Evolutionary conservation across 129 eudicot species (phyloP).

Genomic region (Artemisia annua): DNA sequence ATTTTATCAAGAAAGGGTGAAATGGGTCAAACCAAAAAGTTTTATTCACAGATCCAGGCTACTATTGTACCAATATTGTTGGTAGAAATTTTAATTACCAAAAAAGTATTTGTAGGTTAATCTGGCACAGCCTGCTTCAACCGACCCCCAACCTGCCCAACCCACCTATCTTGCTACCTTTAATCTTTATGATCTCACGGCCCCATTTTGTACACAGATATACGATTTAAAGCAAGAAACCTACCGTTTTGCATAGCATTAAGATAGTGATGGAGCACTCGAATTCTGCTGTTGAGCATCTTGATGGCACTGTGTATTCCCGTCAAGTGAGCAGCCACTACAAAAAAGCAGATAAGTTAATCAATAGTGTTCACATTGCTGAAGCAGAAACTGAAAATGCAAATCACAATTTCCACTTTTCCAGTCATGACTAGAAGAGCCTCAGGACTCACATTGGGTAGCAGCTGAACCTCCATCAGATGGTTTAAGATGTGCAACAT

Average conservation of each 20-base stretch:
- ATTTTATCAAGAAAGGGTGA: no score
- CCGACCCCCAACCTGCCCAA: no score
- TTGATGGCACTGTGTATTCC: constrained; percentile 98
- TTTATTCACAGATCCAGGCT: no score
- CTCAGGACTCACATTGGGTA: constrained; percentile 67
- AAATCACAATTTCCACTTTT: neutral
- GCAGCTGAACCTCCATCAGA: constrained; percentile 99
- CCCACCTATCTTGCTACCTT: no score
- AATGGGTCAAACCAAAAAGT: no score
- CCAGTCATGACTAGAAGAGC: neutral
- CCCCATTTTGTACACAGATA: neutral
- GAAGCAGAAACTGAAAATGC: neutral
- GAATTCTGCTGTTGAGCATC: constrained; percentile 93
- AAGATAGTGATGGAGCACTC: constrained; percentile 91
- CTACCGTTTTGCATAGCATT: constrained; percentile 88
- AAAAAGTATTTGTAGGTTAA: no score
- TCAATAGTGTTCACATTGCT: constrained; percentile 2
- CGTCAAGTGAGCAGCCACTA: constrained; percentile 99
- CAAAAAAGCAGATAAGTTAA: constrained; percentile 10
- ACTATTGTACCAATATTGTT: no score
- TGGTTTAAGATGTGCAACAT: constrained; percentile 96
- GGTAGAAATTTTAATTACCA: no score
- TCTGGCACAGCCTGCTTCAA: no score
- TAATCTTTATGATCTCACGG: neutral
- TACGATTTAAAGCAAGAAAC: neutral